Conservation (phyloP, 768 basidiomycete genomes). For the Suillus luteus region DNA sequence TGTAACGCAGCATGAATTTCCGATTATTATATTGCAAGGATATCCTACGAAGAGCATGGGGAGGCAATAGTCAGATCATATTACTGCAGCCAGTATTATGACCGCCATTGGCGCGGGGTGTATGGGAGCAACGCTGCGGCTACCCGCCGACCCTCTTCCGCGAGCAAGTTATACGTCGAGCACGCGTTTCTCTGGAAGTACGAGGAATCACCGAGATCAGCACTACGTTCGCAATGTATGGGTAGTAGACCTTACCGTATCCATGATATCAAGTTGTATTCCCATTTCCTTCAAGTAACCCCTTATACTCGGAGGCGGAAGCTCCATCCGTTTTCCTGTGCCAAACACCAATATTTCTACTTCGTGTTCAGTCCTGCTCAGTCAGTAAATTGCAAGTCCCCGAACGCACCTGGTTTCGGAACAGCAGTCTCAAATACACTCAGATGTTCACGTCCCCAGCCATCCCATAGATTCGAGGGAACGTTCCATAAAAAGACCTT, state of each 20-base stretch:
- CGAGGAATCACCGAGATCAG: not conserved
- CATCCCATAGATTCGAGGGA: constrained; percentile 59
- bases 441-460: constrained; percentile 76
- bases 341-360: constrained; percentile 90
- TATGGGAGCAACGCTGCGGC: constrained; percentile 88
- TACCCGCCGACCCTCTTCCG: constrained; percentile 92
- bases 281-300: constrained; percentile 73
- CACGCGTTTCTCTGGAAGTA: constrained; percentile 79
- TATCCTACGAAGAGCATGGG: not conserved
- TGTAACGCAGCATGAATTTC: not conserved
- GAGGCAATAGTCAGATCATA: not conserved
- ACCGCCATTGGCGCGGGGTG: constrained; percentile 50
- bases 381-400: not conserved
- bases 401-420: constrained; percentile 78
- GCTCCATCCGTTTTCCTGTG: constrained; percentile 72
- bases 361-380: not conserved
- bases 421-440: constrained; percentile 78
- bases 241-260: constrained; percentile 52
- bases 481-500: constrained; percentile 92
- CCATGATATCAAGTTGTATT: constrained; percentile 88
- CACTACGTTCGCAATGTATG: not conserved
- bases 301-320: constrained; percentile 68
- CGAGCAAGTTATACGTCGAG: constrained; percentile 90
- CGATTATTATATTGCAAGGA: not conserved
- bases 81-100: constrained; percentile 1